Conservation (phyloP, 2,329 filamentous ascomycete species). For the Cercospora sp. region DNA sequence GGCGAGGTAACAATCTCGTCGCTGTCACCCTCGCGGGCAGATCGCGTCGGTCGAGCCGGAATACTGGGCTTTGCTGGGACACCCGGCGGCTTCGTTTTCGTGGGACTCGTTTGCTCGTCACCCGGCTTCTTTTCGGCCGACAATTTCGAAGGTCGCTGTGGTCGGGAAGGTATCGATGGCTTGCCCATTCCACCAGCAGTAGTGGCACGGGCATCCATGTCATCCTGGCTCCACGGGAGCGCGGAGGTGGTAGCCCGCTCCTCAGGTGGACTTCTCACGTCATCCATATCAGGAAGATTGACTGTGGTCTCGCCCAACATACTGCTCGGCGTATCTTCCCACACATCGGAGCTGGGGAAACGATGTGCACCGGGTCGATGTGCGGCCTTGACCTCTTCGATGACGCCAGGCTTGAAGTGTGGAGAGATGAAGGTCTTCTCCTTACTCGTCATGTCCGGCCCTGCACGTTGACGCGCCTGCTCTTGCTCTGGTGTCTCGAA, state of each 20-base stretch:
- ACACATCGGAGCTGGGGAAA: constrained; percentile 90
- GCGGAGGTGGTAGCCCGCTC: constrained; percentile 25
- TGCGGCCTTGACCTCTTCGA: constrained; percentile 52
- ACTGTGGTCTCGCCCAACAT: constrained; percentile 77
- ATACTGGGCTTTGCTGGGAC: constrained; percentile 66
- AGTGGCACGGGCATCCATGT: constrained; percentile 23
- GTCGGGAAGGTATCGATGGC: constrained; percentile 37
- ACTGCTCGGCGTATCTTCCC: constrained; percentile 91
- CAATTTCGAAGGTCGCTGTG: constrained; percentile 35
- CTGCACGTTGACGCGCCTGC: constrained; percentile 47
- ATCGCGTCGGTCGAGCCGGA: constrained; percentile 61
- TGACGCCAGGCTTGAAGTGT: constrained; percentile 57
- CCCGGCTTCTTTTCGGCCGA: constrained; percentile 37
- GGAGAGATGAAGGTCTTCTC: constrained; percentile 57
- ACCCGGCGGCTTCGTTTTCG: constrained; percentile 54
- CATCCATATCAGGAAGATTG: constrained; percentile 38
- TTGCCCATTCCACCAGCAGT: constrained; percentile 29
- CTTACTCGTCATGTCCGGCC: constrained; percentile 43
- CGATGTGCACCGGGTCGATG: constrained; percentile 61
- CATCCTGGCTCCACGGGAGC: constrained; percentile 21
- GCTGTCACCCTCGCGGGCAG: constrained; percentile 33
- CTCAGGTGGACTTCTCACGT: constrained; percentile 34
- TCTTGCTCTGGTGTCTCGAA: constrained; percentile 54
- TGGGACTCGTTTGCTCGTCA: constrained; percentile 45
- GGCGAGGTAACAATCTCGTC: constrained; percentile 37